Evolutionary conservation across 768 basidiomycete species (phyloP).

Genomic region (Mycena capillaripes): DNA sequence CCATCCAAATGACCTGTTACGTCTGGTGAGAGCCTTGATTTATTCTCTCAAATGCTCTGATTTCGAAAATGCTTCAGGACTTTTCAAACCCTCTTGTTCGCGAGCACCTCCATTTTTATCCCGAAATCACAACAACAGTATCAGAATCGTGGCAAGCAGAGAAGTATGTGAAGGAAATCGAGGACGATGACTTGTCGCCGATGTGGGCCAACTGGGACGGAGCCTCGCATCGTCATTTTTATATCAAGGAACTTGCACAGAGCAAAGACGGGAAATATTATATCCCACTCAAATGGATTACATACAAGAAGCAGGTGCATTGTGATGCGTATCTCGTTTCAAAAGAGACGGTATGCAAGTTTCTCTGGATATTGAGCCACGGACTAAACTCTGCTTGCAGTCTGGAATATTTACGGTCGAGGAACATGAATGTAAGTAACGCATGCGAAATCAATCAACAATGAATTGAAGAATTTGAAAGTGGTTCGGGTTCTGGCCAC

Average conservation of each 20-base stretch:
- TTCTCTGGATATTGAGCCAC: too few species aligned
- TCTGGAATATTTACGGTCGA: too few species aligned
- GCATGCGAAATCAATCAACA: too few species aligned
- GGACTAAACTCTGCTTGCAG: too few species aligned
- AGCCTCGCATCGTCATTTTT: conserved; percentile 1
- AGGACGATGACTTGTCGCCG: conserved; percentile 6
- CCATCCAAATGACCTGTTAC: conserved; percentile 29
- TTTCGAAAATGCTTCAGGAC: conserved; percentile 33
- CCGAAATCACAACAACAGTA: conserved; percentile 37
- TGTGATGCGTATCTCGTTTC: not conserved
- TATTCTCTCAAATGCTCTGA: too few species aligned
- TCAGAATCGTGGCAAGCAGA: conserved; percentile 23
- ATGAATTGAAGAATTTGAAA: too few species aligned
- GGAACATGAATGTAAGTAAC: too few species aligned
- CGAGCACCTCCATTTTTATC: conserved; percentile 18
- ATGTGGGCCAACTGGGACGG: conserved; percentile 22
- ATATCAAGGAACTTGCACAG: too few species aligned
- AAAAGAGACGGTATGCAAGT: not conserved
- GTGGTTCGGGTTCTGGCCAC: not conserved
- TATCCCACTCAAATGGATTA: too few species aligned
- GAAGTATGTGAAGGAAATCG: too few species aligned
- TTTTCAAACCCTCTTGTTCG: conserved; percentile 38
- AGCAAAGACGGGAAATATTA: too few species aligned
- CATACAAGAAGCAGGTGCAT: too few species aligned
- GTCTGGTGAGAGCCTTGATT: conserved; percentile 25